phyloP scores from a whole-genome alignment of 1,284 basidiomycete genomes.

The Exobasidium cylindrosporum region DNA sequence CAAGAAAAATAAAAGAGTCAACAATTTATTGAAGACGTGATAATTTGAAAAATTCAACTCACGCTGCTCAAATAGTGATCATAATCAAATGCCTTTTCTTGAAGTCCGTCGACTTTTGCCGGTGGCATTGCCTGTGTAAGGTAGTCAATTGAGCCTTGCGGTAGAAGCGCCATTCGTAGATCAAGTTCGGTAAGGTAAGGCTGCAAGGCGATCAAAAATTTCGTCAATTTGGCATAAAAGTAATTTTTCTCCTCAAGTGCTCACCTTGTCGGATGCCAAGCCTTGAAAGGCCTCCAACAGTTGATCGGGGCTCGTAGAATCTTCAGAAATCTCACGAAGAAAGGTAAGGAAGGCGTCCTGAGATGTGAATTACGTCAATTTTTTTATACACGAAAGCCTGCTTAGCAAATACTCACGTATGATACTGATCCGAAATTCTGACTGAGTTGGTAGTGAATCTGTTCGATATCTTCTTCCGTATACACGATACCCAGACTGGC shows the following conservation, averaged over 20 bases:
- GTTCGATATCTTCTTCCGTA: slow-evolving; percentile 80
- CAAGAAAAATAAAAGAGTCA: too few species aligned
- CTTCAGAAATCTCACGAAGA: slow-evolving; percentile 83
- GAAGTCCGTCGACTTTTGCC: slow-evolving; percentile 33
- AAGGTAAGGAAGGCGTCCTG: slow-evolving; percentile 87
- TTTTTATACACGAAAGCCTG: not conserved
- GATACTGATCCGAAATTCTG: slow-evolving; percentile 82
- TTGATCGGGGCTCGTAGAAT: slow-evolving; percentile 88
- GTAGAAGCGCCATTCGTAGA: slow-evolving; percentile 79
- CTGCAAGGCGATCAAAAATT: slow-evolving; percentile 48
- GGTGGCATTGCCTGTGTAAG: slow-evolving; percentile 58
- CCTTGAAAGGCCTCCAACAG: slow-evolving; percentile 89
- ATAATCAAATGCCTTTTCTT: slow-evolving; percentile 44
- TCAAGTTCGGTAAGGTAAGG: slow-evolving; percentile 91
- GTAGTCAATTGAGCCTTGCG: slow-evolving; percentile 75
- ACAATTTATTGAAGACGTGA: not conserved
- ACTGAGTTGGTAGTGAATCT: slow-evolving; percentile 78
- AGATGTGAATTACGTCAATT: not conserved
- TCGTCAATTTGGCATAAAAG: not conserved
- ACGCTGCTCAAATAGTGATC: slow-evolving; percentile 37
- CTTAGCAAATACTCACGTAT: slow-evolving; percentile 57
- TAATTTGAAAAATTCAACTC: not conserved
- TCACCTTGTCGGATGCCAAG: slow-evolving; percentile 82
- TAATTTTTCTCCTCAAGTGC: slow-evolving; percentile 28
- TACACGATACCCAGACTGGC: slow-evolving; percentile 93